Evolutionary conservation across 2,329 filamentous ascomycete genomes (phyloP), one percentile per base, ranked within the genome.

Genomic region (Plenodomus lindquistii): DNA sequence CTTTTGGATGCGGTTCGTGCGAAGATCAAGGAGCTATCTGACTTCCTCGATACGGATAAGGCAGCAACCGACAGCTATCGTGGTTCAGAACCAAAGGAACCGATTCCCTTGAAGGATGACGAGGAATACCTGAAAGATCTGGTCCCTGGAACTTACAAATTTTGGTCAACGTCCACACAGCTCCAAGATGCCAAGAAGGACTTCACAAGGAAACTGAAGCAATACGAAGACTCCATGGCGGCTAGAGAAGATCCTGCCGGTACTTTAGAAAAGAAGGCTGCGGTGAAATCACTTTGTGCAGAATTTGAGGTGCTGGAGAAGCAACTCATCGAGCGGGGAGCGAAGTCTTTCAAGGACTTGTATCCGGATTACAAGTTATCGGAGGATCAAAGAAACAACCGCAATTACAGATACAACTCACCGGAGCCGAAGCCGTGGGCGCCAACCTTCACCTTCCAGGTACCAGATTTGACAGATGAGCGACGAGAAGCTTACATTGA

Each of bases 321-420:
- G 2, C 59, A 68, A 2, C 71, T 93, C 17, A 36, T 86, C 2
- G 68, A 72, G 3, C 82, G 78, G 48, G 84, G 81, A 0, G 89
- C 81, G 2, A 91, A 90, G 69, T 80, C 81, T 0, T 91, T 89
- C 63, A 63, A 70, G 11, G 81, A 91, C 39, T 71, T 90, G 6
- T 71, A 87, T 66, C 86, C 87, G 0, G 58, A 66, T 24, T 37
- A 50, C 37, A 37, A 47, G 13, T 18, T 43, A 10, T 11, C 20
- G 20, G 15, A 40, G 20, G 37, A 17, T 15, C 27, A 39, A 9
- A 40, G 38, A 2, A 24, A 44, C 5, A 13, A 35, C 8, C 21
- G 40, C 5, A 37, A 16, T 16, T 27, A 37, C 19, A 22, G 34
- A 3, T 39, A 37, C 19, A 37, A 45, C 19, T n/a, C n/a, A 40